A percentile compares a stretch with the other conserved stretches of the same genome.
Conservation (phyloP, 805 yeast species). For the Lipomyces starkeyi region DNA sequence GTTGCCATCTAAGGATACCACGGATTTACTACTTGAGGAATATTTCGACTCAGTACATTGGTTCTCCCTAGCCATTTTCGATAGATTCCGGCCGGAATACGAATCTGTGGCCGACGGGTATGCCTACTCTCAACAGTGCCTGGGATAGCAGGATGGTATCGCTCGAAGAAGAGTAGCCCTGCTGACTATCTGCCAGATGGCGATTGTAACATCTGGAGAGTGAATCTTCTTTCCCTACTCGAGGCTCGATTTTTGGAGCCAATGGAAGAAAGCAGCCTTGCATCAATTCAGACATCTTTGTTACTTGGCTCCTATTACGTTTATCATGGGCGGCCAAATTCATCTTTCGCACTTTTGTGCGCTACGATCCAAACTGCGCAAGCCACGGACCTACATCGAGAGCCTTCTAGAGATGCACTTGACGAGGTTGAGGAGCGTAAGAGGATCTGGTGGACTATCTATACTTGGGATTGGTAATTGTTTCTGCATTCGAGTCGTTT, state of each 20-base stretch:
- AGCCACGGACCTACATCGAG: conserved; percentile 24
- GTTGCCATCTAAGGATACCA: conserved; percentile 1
- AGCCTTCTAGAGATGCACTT: conserved; percentile 1
- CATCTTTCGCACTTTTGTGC: conserved; percentile 27
- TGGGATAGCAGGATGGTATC: conserved; percentile 5
- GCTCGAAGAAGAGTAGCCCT: background rate
- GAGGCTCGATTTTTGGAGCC: conserved; percentile 14
- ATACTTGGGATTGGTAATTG: conserved; percentile 2
- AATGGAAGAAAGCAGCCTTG: conserved; percentile 19
- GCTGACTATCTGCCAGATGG: background rate
- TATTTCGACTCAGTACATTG: conserved; percentile 32
- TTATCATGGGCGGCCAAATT: conserved; percentile 21
- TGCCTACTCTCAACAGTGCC: background rate
- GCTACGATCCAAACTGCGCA: conserved; percentile 22
- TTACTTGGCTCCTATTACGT: conserved; percentile 20
- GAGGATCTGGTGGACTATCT: conserved; percentile 2
- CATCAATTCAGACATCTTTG: conserved; percentile 28
- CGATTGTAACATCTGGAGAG: background rate
- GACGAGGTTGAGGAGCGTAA: conserved; percentile 3
- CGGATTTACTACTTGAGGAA: background rate
- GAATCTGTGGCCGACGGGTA: background rate
- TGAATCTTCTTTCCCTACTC: conserved; percentile 5
- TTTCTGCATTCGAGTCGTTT: too few species aligned
- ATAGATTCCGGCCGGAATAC: conserved; percentile 1
- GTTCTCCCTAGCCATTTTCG: conserved; percentile 16